A percentile compares a stretch with the other conserved stretches of the same genome.
phyloP scores from a whole-genome alignment of 495 filamentous ascomycete genomes.

The Xylaria sp. region DNA sequence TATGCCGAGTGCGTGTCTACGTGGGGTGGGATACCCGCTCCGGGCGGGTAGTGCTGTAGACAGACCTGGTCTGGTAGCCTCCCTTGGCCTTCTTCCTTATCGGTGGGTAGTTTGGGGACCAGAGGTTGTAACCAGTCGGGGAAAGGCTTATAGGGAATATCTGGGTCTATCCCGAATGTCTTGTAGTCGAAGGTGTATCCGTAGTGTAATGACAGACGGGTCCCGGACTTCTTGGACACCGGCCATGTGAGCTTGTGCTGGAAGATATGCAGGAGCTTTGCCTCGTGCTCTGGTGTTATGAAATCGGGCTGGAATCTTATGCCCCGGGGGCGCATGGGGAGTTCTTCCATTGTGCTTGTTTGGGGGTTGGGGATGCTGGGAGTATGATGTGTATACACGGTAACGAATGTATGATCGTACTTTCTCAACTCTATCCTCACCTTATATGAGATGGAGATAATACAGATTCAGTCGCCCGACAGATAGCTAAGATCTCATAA shows the following conservation, averaged over 20 bases:
- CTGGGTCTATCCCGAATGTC: constrained; percentile 34
- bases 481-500: neutral
- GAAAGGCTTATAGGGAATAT: constrained; percentile 33
- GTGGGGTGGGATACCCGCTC: constrained; percentile 36
- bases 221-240: neutral
- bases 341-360: constrained; percentile 25
- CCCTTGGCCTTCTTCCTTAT: neutral
- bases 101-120: constrained; percentile 16
- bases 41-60: constrained; percentile 35
- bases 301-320: constrained; percentile 31
- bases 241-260: constrained; percentile 31
- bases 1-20: constrained; percentile 34
- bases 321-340: constrained; percentile 21
- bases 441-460: neutral
- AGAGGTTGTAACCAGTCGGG: constrained; percentile 32
- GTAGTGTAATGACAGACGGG: constrained; percentile 33
- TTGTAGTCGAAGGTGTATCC: constrained; percentile 39
- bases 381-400: neutral
- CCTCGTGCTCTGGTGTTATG: constrained; percentile 29
- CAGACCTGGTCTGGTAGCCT: constrained; percentile 34
- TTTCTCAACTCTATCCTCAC: too few species aligned
- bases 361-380: neutral
- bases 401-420: too few species aligned
- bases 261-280: constrained; percentile 30
- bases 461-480: neutral